Evolutionary conservation across 768 basidiomycete genomes (phyloP), one percentile per base, ranked within the genome.

Genomic region (Candolleomyces eurysporus): DNA sequence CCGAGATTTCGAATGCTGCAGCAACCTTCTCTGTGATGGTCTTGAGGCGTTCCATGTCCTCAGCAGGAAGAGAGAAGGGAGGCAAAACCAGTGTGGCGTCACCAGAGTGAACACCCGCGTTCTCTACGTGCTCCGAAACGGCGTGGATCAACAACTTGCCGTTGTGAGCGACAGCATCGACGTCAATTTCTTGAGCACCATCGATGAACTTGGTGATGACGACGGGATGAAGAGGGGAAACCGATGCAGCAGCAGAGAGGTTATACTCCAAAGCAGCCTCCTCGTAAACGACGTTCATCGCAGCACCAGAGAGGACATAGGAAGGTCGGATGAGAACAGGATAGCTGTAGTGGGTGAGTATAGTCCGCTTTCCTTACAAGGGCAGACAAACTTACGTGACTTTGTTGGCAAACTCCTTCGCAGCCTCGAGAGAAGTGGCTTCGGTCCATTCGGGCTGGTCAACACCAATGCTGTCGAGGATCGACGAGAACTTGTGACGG

Each of bases 131-230:
- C 73, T 99, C 97, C 4, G 96, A 98, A 60, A 99, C 84, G 57
- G 96, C 96, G 68, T 98, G 96, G 32, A 99, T 85, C 55, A 98
- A 83, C 10, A 98, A 90, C 65, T 87, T 84, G 65, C 97, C 97
- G 63, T 94, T 79, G 81, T 98, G 85, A 2, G 94, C 96, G 58
- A 98, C 97, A 46, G 96, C 97, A 70, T 99, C 97, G 49, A 98
- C 87, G 64, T 99, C 97, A 64, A 99, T 96, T 74, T 98, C 97
- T 74, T 98, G 95, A 8, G 97, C 96, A 66, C 89, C 86, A 73
- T 96, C 93, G 69, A 99, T 99, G 85, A 98, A 99, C 75, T 98
- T 98, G 68, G 96, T 94, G 75, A 99, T 89, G 71, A 99, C 97
- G 67, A 98, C 96, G 2, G 97, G 97, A 76, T 98, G 95, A 17